Base-by-base conservation (phyloP, 2,329 filamentous ascomycete genomes). In the Monilinia fructigena region DNA sequence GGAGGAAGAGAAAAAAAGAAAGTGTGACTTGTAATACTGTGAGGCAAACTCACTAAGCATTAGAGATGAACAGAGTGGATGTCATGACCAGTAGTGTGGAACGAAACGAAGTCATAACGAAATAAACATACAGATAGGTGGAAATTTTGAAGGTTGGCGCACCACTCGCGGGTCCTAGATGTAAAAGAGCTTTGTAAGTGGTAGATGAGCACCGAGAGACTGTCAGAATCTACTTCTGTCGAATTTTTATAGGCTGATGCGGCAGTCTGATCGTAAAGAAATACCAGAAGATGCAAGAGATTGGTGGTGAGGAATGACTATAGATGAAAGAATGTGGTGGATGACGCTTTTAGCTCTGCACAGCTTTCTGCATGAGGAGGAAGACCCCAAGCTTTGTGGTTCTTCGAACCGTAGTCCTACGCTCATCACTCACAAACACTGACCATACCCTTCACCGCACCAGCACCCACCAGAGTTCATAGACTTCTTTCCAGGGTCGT, bases 371-470 rank as follows among this genome's bases (percentile, higher is more conserved):
- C 58, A 66, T 55, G 50, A 66, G 52, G 40, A 62, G 61, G 65
- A 63, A 38, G 50, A 63, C 50, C 58, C 65, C 42, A 66, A 66
- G 65, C 65, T 66, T 56, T 66, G 64, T 62, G 55, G 55, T 65
- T 60, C 63, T 66, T 70, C 56, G 61, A 68, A 69, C 58, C 65
- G 67, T 67, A 55, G 64, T 73, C 71, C 71, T 72, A 72, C 71
- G 69, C 68, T 58, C 65, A 59, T 67, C 70, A 69, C 70, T 69
- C 72, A 72, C 71, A 72, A 72, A 74, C 73, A 67, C 69, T 68
- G 64, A 61, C 62, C 53, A 54, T 67, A 50, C 58, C 58, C 58
- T 61, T 70, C 70, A 71, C 70, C 69, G 70, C 66, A 63, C 64
- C 68, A 63, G 62, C 60, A 52, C 66, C 66, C 54, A 67, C 55